phyloP scores from a whole-genome alignment of 2,329 filamentous ascomycete species.

The Meredithiella fracta region DNA sequence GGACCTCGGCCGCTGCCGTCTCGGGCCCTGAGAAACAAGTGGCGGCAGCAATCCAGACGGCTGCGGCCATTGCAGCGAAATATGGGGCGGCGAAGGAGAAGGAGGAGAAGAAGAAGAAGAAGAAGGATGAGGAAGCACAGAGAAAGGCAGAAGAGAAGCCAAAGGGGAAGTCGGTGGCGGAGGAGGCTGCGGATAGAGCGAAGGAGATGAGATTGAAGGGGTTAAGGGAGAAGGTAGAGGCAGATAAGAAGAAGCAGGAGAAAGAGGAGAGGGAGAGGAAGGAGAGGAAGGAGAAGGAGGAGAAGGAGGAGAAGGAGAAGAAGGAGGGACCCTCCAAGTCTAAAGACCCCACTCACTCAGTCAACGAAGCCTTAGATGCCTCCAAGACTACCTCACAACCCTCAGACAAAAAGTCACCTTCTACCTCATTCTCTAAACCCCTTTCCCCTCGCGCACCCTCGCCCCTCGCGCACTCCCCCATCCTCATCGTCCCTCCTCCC shows the following conservation, averaged over 20 bases:
- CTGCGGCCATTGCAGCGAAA: conserved; percentile 17
- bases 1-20: conserved; percentile 14
- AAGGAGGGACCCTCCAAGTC: conserved; percentile 16
- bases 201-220: conserved; percentile 40
- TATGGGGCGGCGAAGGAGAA: conserved; percentile 12
- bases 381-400: not conserved
- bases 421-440: not conserved
- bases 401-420: not conserved
- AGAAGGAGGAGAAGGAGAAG: conserved; percentile 9
- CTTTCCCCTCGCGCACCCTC: not conserved
- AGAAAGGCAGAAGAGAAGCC: conserved; percentile 19
- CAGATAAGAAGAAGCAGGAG: conserved; percentile 20
- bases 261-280: conserved; percentile 14
- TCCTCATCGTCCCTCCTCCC: not conserved
- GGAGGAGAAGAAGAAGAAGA: conserved; percentile 10
- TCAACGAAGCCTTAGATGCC: not conserved
- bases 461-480: not conserved
- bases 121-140: conserved; percentile 15
- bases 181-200: conserved; percentile 50
- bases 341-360: not conserved
- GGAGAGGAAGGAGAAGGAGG: conserved; percentile 11
- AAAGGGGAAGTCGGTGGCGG: conserved; percentile 38
- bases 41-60: conserved; percentile 15
- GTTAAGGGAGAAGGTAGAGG: conserved; percentile 38
- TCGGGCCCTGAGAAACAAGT: conserved; percentile 14